phyloP scores from a whole-genome alignment of 2,329 filamentous ascomycete species.

The Penicillium freii region DNA sequence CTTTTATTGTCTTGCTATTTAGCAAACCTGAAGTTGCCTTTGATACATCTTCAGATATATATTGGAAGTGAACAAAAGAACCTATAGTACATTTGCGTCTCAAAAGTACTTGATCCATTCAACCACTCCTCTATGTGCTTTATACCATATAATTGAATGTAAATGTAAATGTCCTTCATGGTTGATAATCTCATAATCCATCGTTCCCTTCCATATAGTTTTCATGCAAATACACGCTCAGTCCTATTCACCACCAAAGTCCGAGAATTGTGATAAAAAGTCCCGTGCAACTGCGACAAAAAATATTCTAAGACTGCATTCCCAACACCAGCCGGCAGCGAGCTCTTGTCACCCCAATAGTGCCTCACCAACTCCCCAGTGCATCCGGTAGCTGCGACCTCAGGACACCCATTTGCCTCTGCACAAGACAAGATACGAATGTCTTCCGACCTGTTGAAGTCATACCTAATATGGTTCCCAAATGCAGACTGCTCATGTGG shows the following conservation, averaged over 20 bases:
- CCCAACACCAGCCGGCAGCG: constrained; percentile 6
- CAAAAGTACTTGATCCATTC: background rate
- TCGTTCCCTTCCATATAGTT: no score
- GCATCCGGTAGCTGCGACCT: constrained; percentile 12
- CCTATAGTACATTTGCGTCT: background rate
- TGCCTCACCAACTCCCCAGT: constrained; percentile 17
- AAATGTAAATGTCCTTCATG: background rate
- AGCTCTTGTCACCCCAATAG: constrained; percentile 17
- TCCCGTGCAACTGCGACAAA: constrained; percentile 13
- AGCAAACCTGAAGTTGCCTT: background rate
- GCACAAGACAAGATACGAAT: constrained; percentile 14
- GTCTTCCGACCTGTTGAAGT: constrained; percentile 17
- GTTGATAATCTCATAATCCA: background rate
- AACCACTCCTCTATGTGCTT: background rate
- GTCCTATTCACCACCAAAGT: background rate
- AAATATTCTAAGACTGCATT: constrained; percentile 16
- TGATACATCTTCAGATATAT: background rate
- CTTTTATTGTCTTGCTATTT: background rate
- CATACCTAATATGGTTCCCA: constrained; percentile 18
- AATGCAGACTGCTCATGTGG: constrained; percentile 22
- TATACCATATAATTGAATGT: background rate
- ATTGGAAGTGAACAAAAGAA: background rate
- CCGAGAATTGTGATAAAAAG: constrained; percentile 4
- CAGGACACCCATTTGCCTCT: constrained; percentile 21
- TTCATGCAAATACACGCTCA: background rate